A percentile compares a stretch with the other conserved stretches of the same genome.
These are phyloP conservation scores for Tricladium varicosporioides DNA, from an alignment of 2,329 filamentous ascomycete species.

Conservation along the genomic window DNA sequence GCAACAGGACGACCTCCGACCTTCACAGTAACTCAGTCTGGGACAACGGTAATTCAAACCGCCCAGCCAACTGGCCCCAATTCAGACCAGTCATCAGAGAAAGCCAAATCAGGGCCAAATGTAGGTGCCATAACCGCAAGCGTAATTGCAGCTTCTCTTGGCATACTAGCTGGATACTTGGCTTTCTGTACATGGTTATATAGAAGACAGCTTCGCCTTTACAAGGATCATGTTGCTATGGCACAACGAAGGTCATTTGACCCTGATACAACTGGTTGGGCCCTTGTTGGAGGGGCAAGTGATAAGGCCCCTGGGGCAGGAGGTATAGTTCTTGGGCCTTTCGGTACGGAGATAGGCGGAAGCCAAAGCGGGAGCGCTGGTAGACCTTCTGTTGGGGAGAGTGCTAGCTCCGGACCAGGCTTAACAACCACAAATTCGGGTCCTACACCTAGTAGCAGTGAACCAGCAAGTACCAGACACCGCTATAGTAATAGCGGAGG, in stretches of 20 bases:
- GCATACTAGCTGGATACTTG: constrained; percentile 60
- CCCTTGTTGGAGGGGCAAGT: constrained; percentile 29
- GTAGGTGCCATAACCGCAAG: constrained; percentile 46
- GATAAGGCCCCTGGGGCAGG: constrained; percentile 22
- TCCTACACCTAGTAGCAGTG: background rate
- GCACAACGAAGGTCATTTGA: constrained; percentile 54
- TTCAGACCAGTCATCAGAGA: constrained; percentile 29
- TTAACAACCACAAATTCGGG: too few species aligned
- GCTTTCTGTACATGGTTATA: constrained; percentile 74
- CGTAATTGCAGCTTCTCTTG: constrained; percentile 64
- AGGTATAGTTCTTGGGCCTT: constrained; percentile 25
- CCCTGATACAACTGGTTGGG: constrained; percentile 27
- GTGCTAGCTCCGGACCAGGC: constrained; percentile 1
- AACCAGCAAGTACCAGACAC: background rate
- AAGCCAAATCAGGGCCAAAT: constrained; percentile 32
- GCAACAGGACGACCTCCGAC: constrained; percentile 67
- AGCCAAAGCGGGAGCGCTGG: constrained; percentile 17
- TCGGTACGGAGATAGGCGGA: constrained; percentile 24
- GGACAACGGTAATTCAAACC: constrained; percentile 43
- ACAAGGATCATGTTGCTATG: constrained; percentile 67
- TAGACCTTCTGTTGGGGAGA: constrained; percentile 10
- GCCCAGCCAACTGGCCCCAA: constrained; percentile 26
- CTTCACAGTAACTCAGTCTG: constrained; percentile 61
- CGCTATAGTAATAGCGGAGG: background rate
- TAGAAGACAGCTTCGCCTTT: constrained; percentile 66